Conservation (phyloP, 192 early-diverging fungal species). For the Entrophospora sp. region DNA sequence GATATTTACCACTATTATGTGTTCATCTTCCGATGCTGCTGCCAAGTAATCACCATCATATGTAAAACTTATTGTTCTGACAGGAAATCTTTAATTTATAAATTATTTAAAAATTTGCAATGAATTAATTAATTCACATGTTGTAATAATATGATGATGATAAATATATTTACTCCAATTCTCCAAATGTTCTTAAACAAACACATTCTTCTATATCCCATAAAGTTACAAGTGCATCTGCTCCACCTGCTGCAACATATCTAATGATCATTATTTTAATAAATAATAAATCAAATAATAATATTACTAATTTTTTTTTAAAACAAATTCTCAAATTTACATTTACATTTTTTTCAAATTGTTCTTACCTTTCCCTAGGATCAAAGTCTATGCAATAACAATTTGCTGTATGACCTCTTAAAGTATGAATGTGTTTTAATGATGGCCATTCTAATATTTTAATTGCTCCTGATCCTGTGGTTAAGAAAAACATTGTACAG, state of each 20-base stretch:
- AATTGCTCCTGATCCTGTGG: conserved; percentile 66
- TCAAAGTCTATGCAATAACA: conserved; percentile 76
- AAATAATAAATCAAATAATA: not conserved
- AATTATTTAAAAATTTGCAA: not conserved
- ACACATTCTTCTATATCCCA: conserved; percentile 65
- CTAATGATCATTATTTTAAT: conserved; percentile 15
- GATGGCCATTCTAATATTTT: conserved; percentile 61
- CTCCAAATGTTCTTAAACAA: conserved; percentile 58
- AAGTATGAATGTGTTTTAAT: conserved; percentile 40
- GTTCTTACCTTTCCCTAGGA: conserved; percentile 48
- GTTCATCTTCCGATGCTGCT: conserved; percentile 64
- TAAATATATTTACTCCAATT: conserved; percentile 47
- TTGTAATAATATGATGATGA: too few species aligned
- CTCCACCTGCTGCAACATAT: conserved; percentile 73
- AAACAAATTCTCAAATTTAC: too few species aligned
- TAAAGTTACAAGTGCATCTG: conserved; percentile 63
- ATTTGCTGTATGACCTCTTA: conserved; percentile 71
- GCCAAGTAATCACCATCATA: conserved; percentile 72
- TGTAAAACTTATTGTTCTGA: conserved; percentile 69
- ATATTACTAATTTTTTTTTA: too few species aligned
- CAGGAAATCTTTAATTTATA: conserved; percentile 48
- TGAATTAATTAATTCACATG: too few species aligned
- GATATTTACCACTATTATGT: conserved; percentile 66
- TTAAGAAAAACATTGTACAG: conserved; percentile 65
- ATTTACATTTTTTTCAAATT: not conserved